phyloP scores from a whole-genome alignment of 1,284 basidiomycete genomes.

The Mycena citricolor region DNA sequence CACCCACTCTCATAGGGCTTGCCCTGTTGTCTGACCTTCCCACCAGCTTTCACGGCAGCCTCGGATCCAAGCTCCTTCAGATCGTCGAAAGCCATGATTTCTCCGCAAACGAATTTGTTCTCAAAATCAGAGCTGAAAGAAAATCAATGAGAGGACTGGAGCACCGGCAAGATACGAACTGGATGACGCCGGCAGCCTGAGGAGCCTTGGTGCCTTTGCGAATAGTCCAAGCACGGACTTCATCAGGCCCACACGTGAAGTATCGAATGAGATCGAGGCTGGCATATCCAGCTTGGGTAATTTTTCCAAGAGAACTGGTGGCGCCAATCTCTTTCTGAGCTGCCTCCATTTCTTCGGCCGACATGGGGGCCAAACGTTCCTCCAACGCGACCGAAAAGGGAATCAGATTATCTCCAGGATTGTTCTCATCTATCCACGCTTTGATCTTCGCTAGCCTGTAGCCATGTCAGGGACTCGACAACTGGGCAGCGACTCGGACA shows the following conservation, averaged over 20 bases:
- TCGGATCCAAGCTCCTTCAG: conserved; percentile 93
- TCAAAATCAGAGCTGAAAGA: conserved; percentile 81
- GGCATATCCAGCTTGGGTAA: conserved; percentile 89
- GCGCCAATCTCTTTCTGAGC: conserved; percentile 76
- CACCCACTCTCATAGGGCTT: conserved; percentile 90
- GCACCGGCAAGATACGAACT: conserved; percentile 53
- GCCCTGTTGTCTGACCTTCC: conserved; percentile 94
- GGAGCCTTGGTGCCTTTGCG: conserved; percentile 93
- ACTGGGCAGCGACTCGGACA: conserved; percentile 1
- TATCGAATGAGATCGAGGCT: conserved; percentile 91
- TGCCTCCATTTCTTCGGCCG: conserved; percentile 73
- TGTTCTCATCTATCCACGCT: conserved; percentile 96
- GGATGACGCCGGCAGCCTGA: conserved; percentile 97
- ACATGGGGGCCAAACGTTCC: conserved; percentile 78
- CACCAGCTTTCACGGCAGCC: conserved; percentile 89
- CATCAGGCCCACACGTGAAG: conserved; percentile 96
- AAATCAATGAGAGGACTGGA: conserved; percentile 4
- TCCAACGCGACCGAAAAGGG: conserved; percentile 98
- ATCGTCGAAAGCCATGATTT: conserved; percentile 94
- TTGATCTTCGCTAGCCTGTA: conserved; percentile 97
- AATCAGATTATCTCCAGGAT: conserved; percentile 94
- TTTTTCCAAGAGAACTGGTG: conserved; percentile 79
- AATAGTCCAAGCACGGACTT: conserved; percentile 99
- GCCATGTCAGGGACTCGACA: neutral
- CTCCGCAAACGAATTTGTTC: conserved; percentile 99